A percentile compares a stretch with the other conserved stretches of the same genome.
Conservation (phyloP, 805 yeast species). For the Maudiozyma turicensis region DNA sequence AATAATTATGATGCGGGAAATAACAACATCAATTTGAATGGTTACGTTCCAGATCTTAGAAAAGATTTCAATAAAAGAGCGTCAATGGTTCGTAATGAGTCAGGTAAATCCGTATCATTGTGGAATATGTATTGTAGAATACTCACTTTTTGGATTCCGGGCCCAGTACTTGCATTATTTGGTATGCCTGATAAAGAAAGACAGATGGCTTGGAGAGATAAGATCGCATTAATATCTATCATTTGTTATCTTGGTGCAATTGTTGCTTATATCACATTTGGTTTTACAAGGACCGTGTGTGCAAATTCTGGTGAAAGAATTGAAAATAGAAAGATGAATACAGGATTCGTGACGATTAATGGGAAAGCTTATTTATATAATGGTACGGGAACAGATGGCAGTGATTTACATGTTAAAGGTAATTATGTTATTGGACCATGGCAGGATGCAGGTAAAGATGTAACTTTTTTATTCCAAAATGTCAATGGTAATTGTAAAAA, state of each 20-base stretch:
- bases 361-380: conserved; percentile 74
- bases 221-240: conserved; percentile 72
- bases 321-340: conserved; percentile 45
- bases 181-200: conserved; percentile 75
- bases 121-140: conserved; percentile 79
- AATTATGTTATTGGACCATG: conserved; percentile 61
- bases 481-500: conserved; percentile 86
- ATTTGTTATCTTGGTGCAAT: conserved; percentile 65
- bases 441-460: conserved; percentile 83
- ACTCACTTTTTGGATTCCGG: conserved; percentile 90
- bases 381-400: conserved; percentile 63
- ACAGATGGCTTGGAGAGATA: conserved; percentile 96
- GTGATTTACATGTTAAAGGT: conserved; percentile 62
- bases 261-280: conserved; percentile 84
- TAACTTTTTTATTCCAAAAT: conserved; percentile 76
- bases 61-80: conserved; percentile 1
- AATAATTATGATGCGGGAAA: background rate
- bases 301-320: conserved; percentile 37
- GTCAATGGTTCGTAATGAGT: conserved; percentile 1
- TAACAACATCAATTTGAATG: background rate
- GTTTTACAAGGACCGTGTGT: conserved; percentile 81
- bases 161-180: conserved; percentile 43
- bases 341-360: conserved; percentile 61
- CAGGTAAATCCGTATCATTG: conserved; percentile 2
- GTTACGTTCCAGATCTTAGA: background rate